Percentiles rank a stretch among this genome's conserved stretches.
phyloP scores from a whole-genome alignment of 208 protist species.

The Wallacemonas sp. region DNA sequence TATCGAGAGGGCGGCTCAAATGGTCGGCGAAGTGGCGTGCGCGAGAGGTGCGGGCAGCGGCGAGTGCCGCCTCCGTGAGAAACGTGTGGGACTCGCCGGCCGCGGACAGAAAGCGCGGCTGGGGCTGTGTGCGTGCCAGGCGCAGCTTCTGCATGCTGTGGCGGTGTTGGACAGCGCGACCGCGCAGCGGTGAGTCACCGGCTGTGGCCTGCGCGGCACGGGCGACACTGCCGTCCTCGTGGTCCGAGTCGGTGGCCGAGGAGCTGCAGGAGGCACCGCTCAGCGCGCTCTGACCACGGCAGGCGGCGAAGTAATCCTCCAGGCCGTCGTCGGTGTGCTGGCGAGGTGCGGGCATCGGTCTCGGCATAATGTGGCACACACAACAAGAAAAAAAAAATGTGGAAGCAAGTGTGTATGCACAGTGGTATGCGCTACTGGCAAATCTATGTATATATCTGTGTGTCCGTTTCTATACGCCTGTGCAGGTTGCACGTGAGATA shows the following conservation, averaged over 20 bases:
- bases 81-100: background rate
- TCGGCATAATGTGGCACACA: background rate
- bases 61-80: background rate
- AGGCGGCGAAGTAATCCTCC: slow-evolving; percentile 60
- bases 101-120: background rate
- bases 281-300: slow-evolving; percentile 9
- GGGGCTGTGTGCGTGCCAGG: background rate
- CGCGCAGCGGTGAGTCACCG: slow-evolving; percentile 37
- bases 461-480: background rate
- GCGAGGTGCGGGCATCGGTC: background rate
- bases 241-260: background rate
- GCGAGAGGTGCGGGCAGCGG: background rate
- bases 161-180: slow-evolving; percentile 29
- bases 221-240: background rate
- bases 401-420: too few relatives aligned
- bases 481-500: too few relatives aligned
- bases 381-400: background rate
- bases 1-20: background rate
- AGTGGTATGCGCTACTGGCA: slow-evolving; percentile 1
- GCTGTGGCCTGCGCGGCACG: slow-evolving; percentile 24
- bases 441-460: slow-evolving; percentile 7
- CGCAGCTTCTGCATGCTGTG: slow-evolving; percentile 26
- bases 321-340: slow-evolving; percentile 30
- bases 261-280: background rate
- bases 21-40: background rate